Conservation (phyloP, 768 basidiomycete genomes). For the Flagelloscypha sp. region DNA sequence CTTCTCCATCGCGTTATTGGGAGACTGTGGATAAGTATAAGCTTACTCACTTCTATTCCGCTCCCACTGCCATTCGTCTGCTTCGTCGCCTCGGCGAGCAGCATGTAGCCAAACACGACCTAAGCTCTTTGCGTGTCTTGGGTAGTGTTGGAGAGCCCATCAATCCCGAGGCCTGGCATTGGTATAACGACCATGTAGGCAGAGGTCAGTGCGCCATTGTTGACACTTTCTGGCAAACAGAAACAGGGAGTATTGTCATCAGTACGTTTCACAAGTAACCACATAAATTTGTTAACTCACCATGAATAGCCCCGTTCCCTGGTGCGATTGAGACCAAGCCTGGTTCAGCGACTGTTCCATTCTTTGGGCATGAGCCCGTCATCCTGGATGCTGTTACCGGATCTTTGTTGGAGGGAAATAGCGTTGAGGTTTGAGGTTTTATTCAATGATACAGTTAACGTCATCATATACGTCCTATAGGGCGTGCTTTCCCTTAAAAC, state of each 20-base stretch:
- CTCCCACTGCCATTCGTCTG: constrained; percentile 91
- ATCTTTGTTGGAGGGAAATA: no score
- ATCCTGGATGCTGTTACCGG: constrained; percentile 84
- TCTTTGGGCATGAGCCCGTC: constrained; percentile 89
- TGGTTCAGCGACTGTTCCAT: constrained; percentile 93
- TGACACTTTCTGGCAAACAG: constrained; percentile 88
- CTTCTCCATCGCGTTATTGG: constrained; percentile 96
- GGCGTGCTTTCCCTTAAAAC: constrained; percentile 80
- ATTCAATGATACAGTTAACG: background rate
- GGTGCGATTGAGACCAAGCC: constrained; percentile 95
- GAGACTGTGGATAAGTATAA: constrained; percentile 88
- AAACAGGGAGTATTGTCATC: constrained; percentile 93
- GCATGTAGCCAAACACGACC: constrained; percentile 76
- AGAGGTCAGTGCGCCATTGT: constrained; percentile 83
- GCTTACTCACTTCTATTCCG: constrained; percentile 93
- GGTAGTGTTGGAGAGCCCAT: constrained; percentile 97
- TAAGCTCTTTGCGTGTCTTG: constrained; percentile 75
- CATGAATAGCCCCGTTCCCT: constrained; percentile 93
- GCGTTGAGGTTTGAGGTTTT: no score
- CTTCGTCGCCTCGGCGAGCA: constrained; percentile 79
- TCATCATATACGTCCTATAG: constrained; percentile 21
- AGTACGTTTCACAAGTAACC: no score
- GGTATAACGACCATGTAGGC: constrained; percentile 97
- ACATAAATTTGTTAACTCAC: no score
- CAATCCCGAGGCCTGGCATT: constrained; percentile 98